Base-by-base conservation (phyloP, 73 alveolate genomes). In the Stentor roeselii region DNA sequence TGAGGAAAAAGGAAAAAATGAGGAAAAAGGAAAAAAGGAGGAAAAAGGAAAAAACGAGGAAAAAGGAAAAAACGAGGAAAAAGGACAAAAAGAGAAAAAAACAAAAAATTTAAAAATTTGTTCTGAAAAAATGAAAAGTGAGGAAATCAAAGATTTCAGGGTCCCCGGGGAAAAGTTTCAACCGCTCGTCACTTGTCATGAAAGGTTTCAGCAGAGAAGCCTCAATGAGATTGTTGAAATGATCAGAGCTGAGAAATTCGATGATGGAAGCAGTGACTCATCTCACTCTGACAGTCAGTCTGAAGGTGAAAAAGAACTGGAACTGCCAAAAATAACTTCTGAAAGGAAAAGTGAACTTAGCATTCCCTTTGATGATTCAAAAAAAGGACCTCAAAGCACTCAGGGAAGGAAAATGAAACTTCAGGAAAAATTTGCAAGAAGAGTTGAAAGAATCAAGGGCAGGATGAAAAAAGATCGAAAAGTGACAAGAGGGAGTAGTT, bases 181-280 rank as follows among this genome's bases (percentile, higher is more conserved):
- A 1, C 80, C 80, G 11, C 34, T 67, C 1, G 34, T 21, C 34
- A 21, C 34, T 32, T 27, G 14, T 21, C 21, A 67, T 27, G 80
- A 67, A 21, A n/a, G 34, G 1, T 32, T 21, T 67, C 15, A 15
- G 14, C 15, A 67, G 34, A 0, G 80, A 0, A 67, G 34, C 34
- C 14, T 67, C 21, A 40, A 67, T 27, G 80, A 67, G 11, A 67
- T 67, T 32, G 34, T 67, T 27, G 21, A 32, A 1, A 32, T 67
- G 80, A 67, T 67, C 34, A 67, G 34, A 67, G 21, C 14, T 15
- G 80, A 67, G 14, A 27, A 40, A 15, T 27, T 14, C 34, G 80
- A 67, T 27, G 80, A 34, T 21, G 80, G 34, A 67, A 40, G 34
- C 21, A 67, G 80, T 32, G 80, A 67, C 50, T 21, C 80, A 21